Evolutionary conservation across 495 filamentous ascomycete genomes (phyloP), one percentile per base, ranked within the genome.

Genomic region (Haplographium delicatum): DNA sequence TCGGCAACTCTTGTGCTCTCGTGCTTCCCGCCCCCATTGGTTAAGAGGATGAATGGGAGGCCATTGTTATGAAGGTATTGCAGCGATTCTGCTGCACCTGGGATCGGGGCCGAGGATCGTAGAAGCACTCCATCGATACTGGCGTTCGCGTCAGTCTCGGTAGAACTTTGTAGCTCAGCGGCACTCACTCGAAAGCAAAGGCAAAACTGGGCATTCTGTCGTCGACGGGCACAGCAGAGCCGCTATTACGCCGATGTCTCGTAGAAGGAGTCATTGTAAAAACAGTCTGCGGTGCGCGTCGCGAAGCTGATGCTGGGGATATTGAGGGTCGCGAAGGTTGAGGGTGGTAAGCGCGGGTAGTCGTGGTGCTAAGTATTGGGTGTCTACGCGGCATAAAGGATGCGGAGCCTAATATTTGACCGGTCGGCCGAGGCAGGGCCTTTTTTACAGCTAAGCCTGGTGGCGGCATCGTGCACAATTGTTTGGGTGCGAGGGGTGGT

Each of bases 111-210:
- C 0, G 84, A 80, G 54, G 84, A 82, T 62, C 90, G 89, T n/a
- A 96, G 75, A 16, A 99, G 84, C 22, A 99, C 94, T 52, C 94
- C 94, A 64, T 99, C 93, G 61, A 97, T 95, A 65, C 60, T 62
- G 46, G 13, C 9, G 28, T 58, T 25, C 53, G 50, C 40, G 25
- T 28, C 24, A 19, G 26, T 22, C 2, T 37, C 9, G 31, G 22
- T 24, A 16, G 42, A 26, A 26, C 42, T n/a, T 2, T 18, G 34
- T 15, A 35, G 39, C 15, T 35, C 30, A 7, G 16, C 20, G 31
- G 22, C 5, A 46, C 50, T 47, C 26, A 53, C 50, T 53, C 50
- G 19, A 53, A 53, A 2, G 50, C 50, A 35, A 53, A 53, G 16
- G 50, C 50, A 27, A 53, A 53, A 8, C 42, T 42, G 26, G 50